Evolutionary conservation across 768 basidiomycete genomes (phyloP).

Genomic region (Stropharia rugosoannulata): DNA sequence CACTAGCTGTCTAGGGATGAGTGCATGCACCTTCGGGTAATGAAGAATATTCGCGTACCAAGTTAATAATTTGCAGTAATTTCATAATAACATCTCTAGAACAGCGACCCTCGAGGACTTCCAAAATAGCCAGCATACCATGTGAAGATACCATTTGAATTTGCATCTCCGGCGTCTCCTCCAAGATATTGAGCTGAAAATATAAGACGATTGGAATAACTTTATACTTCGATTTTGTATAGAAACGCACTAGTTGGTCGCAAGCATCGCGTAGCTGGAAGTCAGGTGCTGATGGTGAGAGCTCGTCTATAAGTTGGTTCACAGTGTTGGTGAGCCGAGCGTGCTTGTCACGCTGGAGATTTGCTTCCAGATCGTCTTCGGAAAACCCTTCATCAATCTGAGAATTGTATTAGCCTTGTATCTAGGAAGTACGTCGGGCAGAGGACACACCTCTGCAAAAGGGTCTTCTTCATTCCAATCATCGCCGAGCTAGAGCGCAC

Average conservation of each 20-base stretch:
- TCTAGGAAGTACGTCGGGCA: background rate
- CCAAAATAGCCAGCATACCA: constrained; percentile 92
- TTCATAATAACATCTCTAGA: constrained; percentile 85
- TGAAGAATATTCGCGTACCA: constrained; percentile 43
- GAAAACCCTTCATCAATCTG: constrained; percentile 93
- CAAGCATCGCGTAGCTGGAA: constrained; percentile 83
- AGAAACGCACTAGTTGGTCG: constrained; percentile 71
- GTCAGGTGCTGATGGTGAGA: constrained; percentile 79
- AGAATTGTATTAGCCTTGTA: background rate
- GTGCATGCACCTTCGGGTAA: constrained; percentile 22
- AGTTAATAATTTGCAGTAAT: constrained; percentile 84
- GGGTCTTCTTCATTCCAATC: constrained; percentile 93
- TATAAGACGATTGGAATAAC: constrained; percentile 1
- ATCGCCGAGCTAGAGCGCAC: constrained; percentile 64
- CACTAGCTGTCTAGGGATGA: constrained; percentile 45
- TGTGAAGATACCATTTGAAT: constrained; percentile 87
- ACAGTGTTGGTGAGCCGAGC: constrained; percentile 83
- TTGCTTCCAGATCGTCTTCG: constrained; percentile 89
- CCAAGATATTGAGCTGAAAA: constrained; percentile 69
- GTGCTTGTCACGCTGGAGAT: constrained; percentile 90
- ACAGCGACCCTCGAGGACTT: constrained; percentile 86
- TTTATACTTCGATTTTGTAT: constrained; percentile 1
- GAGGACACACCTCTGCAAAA: constrained; percentile 75
- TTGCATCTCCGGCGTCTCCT: constrained; percentile 83
- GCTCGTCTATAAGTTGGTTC: constrained; percentile 82